A percentile compares a stretch with the other conserved stretches of the same genome.
phyloP scores from a whole-genome alignment of 352 stramenopile species.

The Globisporangium heterothallicum region DNA sequence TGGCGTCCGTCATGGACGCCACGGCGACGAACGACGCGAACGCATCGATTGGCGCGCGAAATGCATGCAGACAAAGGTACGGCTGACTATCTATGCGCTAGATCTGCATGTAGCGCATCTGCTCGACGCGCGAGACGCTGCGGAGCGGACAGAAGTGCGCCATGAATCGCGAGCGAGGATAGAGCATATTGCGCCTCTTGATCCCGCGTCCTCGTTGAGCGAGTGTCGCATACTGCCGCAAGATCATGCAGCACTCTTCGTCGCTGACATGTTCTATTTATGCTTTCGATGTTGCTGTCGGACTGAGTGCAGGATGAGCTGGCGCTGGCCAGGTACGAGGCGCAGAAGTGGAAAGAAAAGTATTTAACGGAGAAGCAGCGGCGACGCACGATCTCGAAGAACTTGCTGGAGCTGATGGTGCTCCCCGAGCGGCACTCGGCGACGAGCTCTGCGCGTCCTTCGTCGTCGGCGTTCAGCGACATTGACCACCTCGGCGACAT shows the following conservation, averaged over 20 bases:
- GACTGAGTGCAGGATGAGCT: constrained; percentile 43
- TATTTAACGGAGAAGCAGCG: constrained; percentile 65
- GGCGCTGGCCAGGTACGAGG: constrained; percentile 58
- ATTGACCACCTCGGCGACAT: constrained; percentile 53
- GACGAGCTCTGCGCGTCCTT: constrained; percentile 15
- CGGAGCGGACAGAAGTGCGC: no score
- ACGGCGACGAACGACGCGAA: constrained; percentile 9
- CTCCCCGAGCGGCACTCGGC: constrained; percentile 25
- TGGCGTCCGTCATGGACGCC: no score
- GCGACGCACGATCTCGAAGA: constrained; percentile 56
- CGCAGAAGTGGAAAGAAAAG: constrained; percentile 77
- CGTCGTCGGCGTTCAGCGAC: constrained; percentile 45
- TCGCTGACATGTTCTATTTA: constrained; percentile 6
- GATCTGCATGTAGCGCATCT: not conserved
- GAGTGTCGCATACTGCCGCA: constrained; percentile 1
- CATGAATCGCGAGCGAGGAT: no score
- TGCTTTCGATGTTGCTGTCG: constrained; percentile 1
- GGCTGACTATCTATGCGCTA: not conserved
- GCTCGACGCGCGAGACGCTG: not conserved
- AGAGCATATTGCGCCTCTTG: no score
- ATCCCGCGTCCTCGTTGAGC: not conserved
- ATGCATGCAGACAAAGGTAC: constrained; percentile 40
- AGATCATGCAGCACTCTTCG: not conserved
- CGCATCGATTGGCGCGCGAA: constrained; percentile 30
- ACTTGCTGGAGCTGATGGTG: constrained; percentile 60